Percentiles rank a stretch among this genome's conserved stretches.
These are phyloP conservation scores for Elsinoe arachidis DNA, from an alignment of 2,329 filamentous ascomycete genomes.

Conservation along the genomic window DNA sequence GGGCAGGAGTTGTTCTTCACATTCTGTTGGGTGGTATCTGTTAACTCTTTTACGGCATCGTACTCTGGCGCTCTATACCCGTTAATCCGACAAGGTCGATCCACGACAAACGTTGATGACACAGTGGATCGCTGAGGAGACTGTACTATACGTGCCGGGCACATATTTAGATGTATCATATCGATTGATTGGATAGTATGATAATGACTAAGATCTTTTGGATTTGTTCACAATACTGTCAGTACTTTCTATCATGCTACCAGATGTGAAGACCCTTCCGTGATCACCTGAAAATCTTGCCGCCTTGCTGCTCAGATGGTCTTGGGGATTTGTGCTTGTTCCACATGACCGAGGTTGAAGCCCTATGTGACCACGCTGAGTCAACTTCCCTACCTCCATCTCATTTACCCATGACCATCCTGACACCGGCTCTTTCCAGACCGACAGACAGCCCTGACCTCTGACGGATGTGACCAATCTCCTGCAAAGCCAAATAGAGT, in stretches of 20 bases:
- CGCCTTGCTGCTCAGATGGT: no score
- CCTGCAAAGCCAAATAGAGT: background rate
- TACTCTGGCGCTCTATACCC: constrained; percentile 15
- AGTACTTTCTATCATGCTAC: background rate
- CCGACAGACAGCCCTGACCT: background rate
- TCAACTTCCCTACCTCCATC: background rate
- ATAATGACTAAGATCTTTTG: background rate
- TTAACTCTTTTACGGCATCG: background rate
- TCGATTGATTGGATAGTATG: background rate
- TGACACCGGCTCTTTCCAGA: background rate
- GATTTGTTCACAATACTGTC: background rate
- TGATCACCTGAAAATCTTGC: no score
- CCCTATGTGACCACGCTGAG: no score
- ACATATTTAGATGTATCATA: constrained; percentile 9
- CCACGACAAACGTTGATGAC: constrained; percentile 3
- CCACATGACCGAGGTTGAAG: no score
- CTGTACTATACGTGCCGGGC: constrained; percentile 9
- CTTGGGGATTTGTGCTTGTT: no score
- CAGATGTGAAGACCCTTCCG: background rate
- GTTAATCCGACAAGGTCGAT: constrained; percentile 5
- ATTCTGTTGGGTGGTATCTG: constrained; percentile 11
- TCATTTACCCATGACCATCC: background rate
- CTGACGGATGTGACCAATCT: background rate
- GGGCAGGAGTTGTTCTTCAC: background rate
- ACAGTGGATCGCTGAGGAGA: constrained; percentile 2